phyloP scores from a whole-genome alignment of 169 alveolate genomes.

The Plasmodium gaboni region DNA sequence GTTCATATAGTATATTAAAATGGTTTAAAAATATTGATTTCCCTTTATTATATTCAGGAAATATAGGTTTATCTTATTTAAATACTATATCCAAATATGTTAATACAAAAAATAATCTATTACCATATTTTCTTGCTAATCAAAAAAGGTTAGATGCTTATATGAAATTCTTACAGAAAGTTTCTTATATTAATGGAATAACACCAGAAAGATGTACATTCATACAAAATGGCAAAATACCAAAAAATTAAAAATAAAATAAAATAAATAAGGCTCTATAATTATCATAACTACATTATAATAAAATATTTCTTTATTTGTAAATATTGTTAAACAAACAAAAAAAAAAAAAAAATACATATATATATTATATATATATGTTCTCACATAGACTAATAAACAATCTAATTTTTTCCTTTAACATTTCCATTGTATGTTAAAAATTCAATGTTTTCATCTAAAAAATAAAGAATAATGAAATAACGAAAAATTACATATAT shows the following conservation, averaged over 20 bases:
- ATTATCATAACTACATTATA: neutral
- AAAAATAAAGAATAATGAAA: conserved; percentile 8
- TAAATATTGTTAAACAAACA: too few species aligned
- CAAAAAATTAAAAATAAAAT: neutral
- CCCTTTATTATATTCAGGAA: conserved; percentile 57
- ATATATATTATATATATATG: neutral
- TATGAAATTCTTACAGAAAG: conserved; percentile 21
- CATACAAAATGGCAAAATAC: neutral
- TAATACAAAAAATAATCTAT: conserved; percentile 29
- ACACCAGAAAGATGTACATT: conserved; percentile 42
- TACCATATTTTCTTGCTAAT: conserved; percentile 32
- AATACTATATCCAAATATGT: conserved; percentile 30
- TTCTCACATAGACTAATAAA: neutral
- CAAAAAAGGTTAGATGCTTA: conserved; percentile 15
- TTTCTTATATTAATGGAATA: conserved; percentile 49
- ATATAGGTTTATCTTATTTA: conserved; percentile 51
- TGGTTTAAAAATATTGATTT: conserved; percentile 52
- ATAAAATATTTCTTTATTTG: neutral
- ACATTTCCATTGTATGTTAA: conserved; percentile 55
- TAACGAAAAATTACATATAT: neutral
- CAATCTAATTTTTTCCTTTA: conserved; percentile 35
- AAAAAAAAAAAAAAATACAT: neutral
- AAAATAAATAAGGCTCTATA: neutral
- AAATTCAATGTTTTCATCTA: conserved; percentile 66
- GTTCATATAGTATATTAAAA: conserved; percentile 70